Percentiles rank a stretch among this genome's conserved stretches.
Conservation (phyloP, 2,329 filamentous ascomycete genomes). For the Shiraia bambusicola region DNA sequence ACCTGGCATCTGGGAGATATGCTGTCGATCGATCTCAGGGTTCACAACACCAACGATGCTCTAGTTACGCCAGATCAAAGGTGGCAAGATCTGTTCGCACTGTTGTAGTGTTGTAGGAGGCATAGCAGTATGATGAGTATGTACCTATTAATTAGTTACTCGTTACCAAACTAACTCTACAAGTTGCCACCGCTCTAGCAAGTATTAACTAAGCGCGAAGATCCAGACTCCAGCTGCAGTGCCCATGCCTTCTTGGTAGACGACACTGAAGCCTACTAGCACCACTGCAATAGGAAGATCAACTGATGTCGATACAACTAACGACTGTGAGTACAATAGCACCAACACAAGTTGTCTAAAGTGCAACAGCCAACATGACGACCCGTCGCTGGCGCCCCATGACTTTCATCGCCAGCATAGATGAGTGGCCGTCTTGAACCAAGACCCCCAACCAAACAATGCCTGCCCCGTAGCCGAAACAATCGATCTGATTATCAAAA, state of each 20-base stretch:
- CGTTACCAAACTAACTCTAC: conserved; percentile 31
- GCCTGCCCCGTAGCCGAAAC: too few relatives aligned
- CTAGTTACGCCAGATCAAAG: conserved; percentile 25
- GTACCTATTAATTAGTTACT: conserved; percentile 39
- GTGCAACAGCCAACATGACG: conserved; percentile 25
- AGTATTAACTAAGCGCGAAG: conserved; percentile 32
- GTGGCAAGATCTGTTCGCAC: conserved; percentile 19
- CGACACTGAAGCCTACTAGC: conserved; percentile 32
- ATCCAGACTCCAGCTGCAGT: conserved; percentile 32
- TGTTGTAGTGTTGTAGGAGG: conserved; percentile 15
- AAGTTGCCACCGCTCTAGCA: conserved; percentile 31
- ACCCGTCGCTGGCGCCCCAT: conserved; percentile 35
- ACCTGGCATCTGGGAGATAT: too few relatives aligned
- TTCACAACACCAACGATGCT: too few relatives aligned
- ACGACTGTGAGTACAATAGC: conserved; percentile 33
- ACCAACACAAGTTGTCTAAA: conserved; percentile 33
- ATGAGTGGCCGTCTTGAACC: too few relatives aligned
- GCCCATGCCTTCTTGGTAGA: conserved; percentile 35
- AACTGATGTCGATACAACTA: conserved; percentile 30
- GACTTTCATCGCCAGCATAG: conserved; percentile 29
- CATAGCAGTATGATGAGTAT: conserved; percentile 10
- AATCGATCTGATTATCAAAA: too few relatives aligned
- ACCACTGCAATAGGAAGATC: conserved; percentile 35
- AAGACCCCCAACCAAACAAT: too few relatives aligned
- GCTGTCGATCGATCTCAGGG: too few relatives aligned